Evolutionary conservation across 2,329 filamentous ascomycete genomes (phyloP), one percentile per base, ranked within the genome.

Genomic region (Penicillium paneum): DNA sequence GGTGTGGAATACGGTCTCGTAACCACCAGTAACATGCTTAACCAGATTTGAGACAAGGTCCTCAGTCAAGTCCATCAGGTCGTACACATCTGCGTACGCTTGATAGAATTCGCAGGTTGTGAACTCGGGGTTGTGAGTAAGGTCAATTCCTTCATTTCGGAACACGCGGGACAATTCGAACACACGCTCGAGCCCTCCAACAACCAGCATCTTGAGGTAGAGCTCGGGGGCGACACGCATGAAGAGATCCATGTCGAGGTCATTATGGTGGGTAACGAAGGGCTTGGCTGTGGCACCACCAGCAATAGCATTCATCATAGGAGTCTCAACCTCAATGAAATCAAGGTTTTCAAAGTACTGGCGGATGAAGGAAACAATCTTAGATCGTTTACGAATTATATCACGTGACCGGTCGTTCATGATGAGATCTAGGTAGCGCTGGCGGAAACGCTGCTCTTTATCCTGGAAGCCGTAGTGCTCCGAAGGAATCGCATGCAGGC

Each of bases 91-190:
- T 52, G 88, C 89, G 64, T 91, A 97, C 3, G 94, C 93, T 83
- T 89, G 87, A 77, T 99, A 99, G 78, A 97, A 97, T 75, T 99
- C 94, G 74, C 91, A 90, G 26, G 91, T 96, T 40, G 94, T 99
- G 79, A 99, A 99, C 73, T 99, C 94, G 36, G 90, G 94, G 80
- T 97, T 99, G 81, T 99, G 94, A 8, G 94, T 99, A 47, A 94
- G 79, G 72, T 96, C 91, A 61, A 91, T 88, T 56, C 89, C 87
- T 75, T 96, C 92, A 70, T 99, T 99, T 24, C 21, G 21, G 21
- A 24, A 24, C 21, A 24, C 21, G 21, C 21, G 21, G 21, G 21
- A 24, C 21, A 24, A 24, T 24, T 24, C 21, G 21, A 24, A 24
- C 21, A 24, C 21, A 24, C 21, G 21, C 21, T 32, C 13, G 2